Percentiles rank a stretch among this genome's conserved stretches.
Conservation (phyloP, 371 early-diverging fungal species). For the Apophysomyces variabilis region DNA sequence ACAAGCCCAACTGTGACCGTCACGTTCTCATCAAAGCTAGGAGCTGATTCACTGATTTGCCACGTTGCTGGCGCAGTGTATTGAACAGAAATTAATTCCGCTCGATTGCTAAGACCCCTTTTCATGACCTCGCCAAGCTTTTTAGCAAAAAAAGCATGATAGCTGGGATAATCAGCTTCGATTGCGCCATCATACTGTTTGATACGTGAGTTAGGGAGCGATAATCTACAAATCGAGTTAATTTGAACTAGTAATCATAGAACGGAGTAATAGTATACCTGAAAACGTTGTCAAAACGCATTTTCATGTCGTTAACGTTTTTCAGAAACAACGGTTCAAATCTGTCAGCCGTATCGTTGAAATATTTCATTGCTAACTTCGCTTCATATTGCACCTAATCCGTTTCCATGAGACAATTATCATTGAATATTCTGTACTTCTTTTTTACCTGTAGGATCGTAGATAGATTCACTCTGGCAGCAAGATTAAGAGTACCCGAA, state of each 20-base stretch:
- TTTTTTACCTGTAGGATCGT: slow-evolving; percentile 55
- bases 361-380: slow-evolving; percentile 57
- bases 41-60: slow-evolving; percentile 29
- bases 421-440: no score
- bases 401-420: slow-evolving; percentile 6
- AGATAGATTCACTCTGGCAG: slow-evolving; percentile 63
- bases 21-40: slow-evolving; percentile 22
- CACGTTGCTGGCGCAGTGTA: slow-evolving; percentile 41
- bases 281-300: slow-evolving; percentile 70
- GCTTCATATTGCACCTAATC: slow-evolving; percentile 67
- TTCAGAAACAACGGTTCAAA: slow-evolving; percentile 78
- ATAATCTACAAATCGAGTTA: slow-evolving; percentile 18
- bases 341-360: slow-evolving; percentile 70
- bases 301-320: slow-evolving; percentile 64
- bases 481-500: slow-evolving; percentile 81
- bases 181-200: slow-evolving; percentile 51
- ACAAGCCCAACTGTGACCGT: slow-evolving; percentile 68
- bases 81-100: slow-evolving; percentile 58
- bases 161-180: slow-evolving; percentile 62
- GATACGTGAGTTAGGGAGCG: slow-evolving; percentile 18
- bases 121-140: slow-evolving; percentile 58
- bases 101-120: slow-evolving; percentile 73
- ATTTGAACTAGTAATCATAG: background rate
- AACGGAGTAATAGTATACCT: slow-evolving; percentile 25
- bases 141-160: slow-evolving; percentile 54